Percentiles rank a stretch among this genome's conserved stretches.
phyloP scores from a whole-genome alignment of 2,329 filamentous ascomycete genomes.

The Colletotrichum sp. region DNA sequence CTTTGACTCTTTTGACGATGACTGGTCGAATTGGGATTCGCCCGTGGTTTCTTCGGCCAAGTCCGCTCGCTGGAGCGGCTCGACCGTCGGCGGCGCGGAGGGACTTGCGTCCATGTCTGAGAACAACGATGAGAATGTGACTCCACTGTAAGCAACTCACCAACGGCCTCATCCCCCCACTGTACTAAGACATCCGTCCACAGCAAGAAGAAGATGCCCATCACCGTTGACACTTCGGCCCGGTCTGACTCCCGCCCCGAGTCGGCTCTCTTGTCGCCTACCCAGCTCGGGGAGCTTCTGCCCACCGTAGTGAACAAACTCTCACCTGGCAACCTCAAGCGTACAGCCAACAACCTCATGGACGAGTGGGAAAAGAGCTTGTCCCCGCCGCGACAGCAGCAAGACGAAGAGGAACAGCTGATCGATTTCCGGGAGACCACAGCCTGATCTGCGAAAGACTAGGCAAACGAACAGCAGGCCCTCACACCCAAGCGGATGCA shows the following conservation, averaged over 20 bases:
- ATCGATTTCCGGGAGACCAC: conserved; percentile 20
- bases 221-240: conserved; percentile 30
- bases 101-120: conserved; percentile 54
- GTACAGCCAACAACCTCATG: conserved; percentile 85
- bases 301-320: conserved; percentile 77
- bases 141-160: conserved; percentile 51
- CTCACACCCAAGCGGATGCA: background rate
- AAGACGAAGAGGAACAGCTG: conserved; percentile 7
- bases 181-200: conserved; percentile 18
- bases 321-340: conserved; percentile 77
- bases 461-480: background rate
- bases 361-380: conserved; percentile 89
- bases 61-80: conserved; percentile 69
- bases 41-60: conserved; percentile 53
- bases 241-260: background rate
- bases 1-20: conserved; percentile 62
- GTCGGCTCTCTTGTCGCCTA: conserved; percentile 33
- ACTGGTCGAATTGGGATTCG: conserved; percentile 71
- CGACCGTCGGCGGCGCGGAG: conserved; percentile 50
- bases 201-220: conserved; percentile 37
- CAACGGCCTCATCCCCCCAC: background rate
- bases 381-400: conserved; percentile 48
- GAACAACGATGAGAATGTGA: conserved; percentile 49
- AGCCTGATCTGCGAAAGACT: background rate
- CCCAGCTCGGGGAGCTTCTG: conserved; percentile 60